A percentile compares a stretch with the other conserved stretches of the same genome.
phyloP scores from a whole-genome alignment of 2,329 filamentous ascomycete genomes.

The Dothideomycetidae sp. region DNA sequence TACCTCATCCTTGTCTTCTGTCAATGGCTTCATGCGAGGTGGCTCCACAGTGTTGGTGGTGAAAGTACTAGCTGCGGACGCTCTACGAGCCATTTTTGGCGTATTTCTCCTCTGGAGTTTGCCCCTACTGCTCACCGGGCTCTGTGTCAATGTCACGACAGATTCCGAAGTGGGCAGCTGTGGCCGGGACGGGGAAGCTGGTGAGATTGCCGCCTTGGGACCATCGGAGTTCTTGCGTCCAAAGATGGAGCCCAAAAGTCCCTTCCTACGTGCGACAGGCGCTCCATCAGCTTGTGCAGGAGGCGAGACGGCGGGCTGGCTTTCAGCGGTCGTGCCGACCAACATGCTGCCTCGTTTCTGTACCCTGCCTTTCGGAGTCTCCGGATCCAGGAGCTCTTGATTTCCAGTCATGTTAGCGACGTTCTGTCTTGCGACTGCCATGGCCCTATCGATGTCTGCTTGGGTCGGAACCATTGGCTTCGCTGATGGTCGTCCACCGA shows the following conservation, averaged over 20 bases:
- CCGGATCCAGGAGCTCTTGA: conserved; percentile 11
- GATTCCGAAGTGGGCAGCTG: no score
- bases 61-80: not conserved
- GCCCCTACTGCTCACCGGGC: conserved; percentile 18
- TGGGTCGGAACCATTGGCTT: conserved; percentile 20
- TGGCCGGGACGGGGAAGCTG: no score
- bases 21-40: conserved; percentile 2
- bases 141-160: no score
- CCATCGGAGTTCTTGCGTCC: conserved; percentile 20
- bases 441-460: conserved; percentile 26
- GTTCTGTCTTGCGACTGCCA: conserved; percentile 21
- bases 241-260: conserved; percentile 23
- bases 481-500: conserved; percentile 30
- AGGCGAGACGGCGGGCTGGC: not conserved
- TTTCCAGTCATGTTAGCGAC: conserved; percentile 18
- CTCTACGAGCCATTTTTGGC: conserved; percentile 16
- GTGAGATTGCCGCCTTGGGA: conserved; percentile 10
- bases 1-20: conserved; percentile 11
- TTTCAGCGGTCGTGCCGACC: conserved; percentile 1
- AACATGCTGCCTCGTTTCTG: no score
- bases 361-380: conserved; percentile 15
- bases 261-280: conserved; percentile 15
- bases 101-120: conserved; percentile 36
- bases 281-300: conserved; percentile 3
- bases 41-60: not conserved